phyloP scores from a whole-genome alignment of 306 rosid species.

The Vicia faba region DNA sequence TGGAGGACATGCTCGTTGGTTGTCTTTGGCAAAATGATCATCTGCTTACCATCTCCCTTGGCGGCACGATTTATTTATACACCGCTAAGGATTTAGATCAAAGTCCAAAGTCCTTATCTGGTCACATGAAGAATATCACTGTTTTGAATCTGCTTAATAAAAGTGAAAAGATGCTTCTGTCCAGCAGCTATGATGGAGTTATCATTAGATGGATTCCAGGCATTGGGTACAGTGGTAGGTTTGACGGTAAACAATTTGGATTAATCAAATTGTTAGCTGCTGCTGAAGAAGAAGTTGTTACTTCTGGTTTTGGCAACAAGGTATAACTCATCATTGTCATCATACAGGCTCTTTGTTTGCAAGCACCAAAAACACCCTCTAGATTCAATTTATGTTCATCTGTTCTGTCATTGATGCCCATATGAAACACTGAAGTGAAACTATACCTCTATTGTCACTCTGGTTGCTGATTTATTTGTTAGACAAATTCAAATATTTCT shows the following conservation, averaged over 20 bases:
- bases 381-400: conserved; percentile 6
- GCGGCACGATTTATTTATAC: conserved; percentile 74
- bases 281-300: conserved; percentile 64
- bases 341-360: conserved; percentile 9
- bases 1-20: conserved; percentile 96
- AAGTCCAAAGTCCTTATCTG: conserved; percentile 64
- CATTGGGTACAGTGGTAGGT: conserved; percentile 73
- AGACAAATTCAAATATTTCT: conserved; percentile 8
- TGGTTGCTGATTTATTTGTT: conserved; percentile 2
- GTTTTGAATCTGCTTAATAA: conserved; percentile 66
- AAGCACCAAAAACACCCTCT: neutral
- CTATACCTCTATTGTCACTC: conserved; percentile 8
- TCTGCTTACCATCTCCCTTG: conserved; percentile 83
- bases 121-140: conserved; percentile 88
- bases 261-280: conserved; percentile 81
- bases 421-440: conserved; percentile 16
- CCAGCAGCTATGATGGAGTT: conserved; percentile 93
- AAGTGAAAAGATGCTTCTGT: conserved; percentile 68
- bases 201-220: conserved; percentile 87
- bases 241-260: conserved; percentile 72
- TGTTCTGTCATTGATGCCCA: conserved; percentile 4
- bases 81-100: conserved; percentile 72
- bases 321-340: conserved; percentile 40
- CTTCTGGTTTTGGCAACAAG: conserved; percentile 94
- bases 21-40: conserved; percentile 89